Conservation (phyloP, 2,329 filamentous ascomycete genomes). For the Gaeumannomyces sp. region DNA sequence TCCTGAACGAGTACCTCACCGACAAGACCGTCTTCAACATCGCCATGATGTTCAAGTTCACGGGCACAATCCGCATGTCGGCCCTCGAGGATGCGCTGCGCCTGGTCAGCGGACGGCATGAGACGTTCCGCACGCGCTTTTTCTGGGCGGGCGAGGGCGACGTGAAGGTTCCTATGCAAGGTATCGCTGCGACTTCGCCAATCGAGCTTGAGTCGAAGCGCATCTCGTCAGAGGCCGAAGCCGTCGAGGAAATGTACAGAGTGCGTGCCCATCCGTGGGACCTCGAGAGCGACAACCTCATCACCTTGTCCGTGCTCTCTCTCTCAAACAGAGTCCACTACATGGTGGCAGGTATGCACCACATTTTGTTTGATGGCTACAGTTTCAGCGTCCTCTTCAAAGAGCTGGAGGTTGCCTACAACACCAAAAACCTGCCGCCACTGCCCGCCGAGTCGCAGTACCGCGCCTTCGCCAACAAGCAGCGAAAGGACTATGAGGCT, state of each 20-base stretch:
- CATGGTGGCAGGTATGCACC: not conserved
- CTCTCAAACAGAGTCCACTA: conserved; percentile 18
- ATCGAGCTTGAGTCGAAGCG: conserved; percentile 13
- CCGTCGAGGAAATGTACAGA: conserved; percentile 26
- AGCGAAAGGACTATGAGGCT: not conserved
- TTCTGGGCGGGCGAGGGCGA: conserved; percentile 14
- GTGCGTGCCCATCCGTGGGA: conserved; percentile 29
- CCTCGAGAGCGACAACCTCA: conserved; percentile 27
- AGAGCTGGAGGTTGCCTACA: not conserved
- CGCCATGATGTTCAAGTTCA: conserved; percentile 23
- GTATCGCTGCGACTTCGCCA: conserved; percentile 11
- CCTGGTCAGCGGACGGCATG: conserved; percentile 24
- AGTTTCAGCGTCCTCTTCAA: not conserved
- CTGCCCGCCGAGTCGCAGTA: not conserved
- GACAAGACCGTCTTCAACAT: conserved; percentile 35
- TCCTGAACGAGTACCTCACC: conserved; percentile 25
- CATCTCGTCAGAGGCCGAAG: conserved; percentile 15
- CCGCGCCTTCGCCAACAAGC: not conserved
- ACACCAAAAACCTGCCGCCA: not conserved
- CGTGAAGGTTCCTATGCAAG: conserved; percentile 12
- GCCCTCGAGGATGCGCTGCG: conserved; percentile 29
- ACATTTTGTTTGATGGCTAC: not conserved
- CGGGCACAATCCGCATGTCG: conserved; percentile 24
- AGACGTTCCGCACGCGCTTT: conserved; percentile 28
- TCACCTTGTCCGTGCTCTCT: conserved; percentile 29